Evolutionary conservation across 306 rosid genomes (phyloP).

Genomic region (cucumber (Cucumis sativus)): Cucumber_9930_V3 NC_026661.2:19956001-19956500

Average conservation of each 20-base stretch:
- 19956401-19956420: not conserved
- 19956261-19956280: not conserved
- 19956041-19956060: conserved; percentile 90
- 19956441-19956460: conserved; percentile 84
- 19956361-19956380: not conserved
- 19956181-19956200: not conserved
- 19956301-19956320: not conserved
- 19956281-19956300: not conserved
- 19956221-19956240: not conserved
- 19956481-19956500: conserved; percentile 95
- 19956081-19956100: conserved; percentile 39
- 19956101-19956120: conserved; percentile 76
- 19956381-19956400: not conserved
- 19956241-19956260: not conserved
- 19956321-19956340: not conserved
- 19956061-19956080: conserved; percentile 49
- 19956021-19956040: conserved; percentile 96
- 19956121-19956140: conserved; percentile 87
- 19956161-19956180: conserved; percentile 72
- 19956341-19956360: not conserved
- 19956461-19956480: conserved; percentile 81
- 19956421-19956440: conserved; percentile 56
- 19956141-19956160: conserved; percentile 99
- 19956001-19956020: conserved; percentile 91
- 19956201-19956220: not conserved